A percentile compares a stretch with the other conserved stretches of the same genome.
Evolutionary conservation across 139 green algal species (phyloP).

Genomic region (Haematococcus sp.): DNA sequence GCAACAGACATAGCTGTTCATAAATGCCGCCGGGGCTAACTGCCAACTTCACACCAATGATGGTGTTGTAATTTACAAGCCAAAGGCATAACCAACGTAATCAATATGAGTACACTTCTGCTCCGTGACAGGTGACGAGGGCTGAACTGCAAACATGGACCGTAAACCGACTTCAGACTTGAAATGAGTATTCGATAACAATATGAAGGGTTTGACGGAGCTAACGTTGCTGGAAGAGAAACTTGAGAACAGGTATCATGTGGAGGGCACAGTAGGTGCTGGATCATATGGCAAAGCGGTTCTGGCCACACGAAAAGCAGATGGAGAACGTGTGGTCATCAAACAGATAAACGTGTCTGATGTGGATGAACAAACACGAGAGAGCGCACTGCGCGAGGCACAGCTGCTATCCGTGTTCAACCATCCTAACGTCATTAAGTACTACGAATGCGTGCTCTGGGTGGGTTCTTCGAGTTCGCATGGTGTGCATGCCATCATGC

Average conservation of each 20-base stretch:
- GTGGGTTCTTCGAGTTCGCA: constrained; percentile 15
- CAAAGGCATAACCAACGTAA: too few species aligned
- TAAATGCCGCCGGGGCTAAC: too few species aligned
- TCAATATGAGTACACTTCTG: too few species aligned
- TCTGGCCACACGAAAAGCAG: not conserved
- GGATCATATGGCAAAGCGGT: constrained; percentile 23
- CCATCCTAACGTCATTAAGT: constrained; percentile 52
- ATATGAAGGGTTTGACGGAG: too few species aligned
- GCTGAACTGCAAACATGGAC: too few species aligned
- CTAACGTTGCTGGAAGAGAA: not conserved
- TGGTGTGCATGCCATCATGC: not conserved
- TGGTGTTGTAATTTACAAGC: too few species aligned
- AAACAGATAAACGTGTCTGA: constrained; percentile 28
- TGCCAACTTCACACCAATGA: too few species aligned
- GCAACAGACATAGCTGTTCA: too few species aligned
- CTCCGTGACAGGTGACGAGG: too few species aligned
- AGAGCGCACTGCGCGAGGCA: constrained; percentile 6
- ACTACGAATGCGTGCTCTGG: constrained; percentile 48
- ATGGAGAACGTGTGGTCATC: constrained; percentile 18
- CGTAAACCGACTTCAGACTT: too few species aligned
- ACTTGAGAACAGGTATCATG: not conserved
- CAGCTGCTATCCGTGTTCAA: constrained; percentile 1
- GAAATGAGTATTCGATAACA: too few species aligned
- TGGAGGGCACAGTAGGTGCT: constrained; percentile 17
- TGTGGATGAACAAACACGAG: constrained; percentile 6